Evolutionary conservation across 2,329 filamentous ascomycete genomes (phyloP), one percentile per base, ranked within the genome.

Genomic region (Volutella citrinella): DNA sequence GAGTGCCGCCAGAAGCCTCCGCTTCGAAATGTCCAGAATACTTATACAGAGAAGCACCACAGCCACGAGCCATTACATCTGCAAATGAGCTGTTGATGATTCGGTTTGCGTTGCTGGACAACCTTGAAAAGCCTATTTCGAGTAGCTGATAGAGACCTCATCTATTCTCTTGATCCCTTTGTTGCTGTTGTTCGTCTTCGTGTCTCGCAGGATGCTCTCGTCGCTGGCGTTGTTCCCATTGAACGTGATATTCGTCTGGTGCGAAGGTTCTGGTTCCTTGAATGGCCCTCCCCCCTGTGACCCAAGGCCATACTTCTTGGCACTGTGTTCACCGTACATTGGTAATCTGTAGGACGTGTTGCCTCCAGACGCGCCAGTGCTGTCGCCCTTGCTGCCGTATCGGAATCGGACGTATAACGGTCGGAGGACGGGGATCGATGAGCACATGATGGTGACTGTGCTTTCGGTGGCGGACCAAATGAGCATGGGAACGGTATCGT

Each of bases 391-490:
- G 16, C 32, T 37, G 6, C 43, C 39, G 19, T 46, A 46, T 1
- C 30, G 7, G 21, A 43, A 35, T 9, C 39, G 43, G 0, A 43
- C 35, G 7, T 46, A 46, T 1, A 46, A 22, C 1, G 43, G 43
- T 1, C 42, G 35, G 7, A 46, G 14, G 1, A 46, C 33, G 3
- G 43, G 39, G 4, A 46, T 46, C 2, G 42, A 34, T 0, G 39
- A 46, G 9, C 39, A 46, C 33, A 46, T 40, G 15, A 46, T 45
- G 3, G 42, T 46, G 5, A 36, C 42, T 1, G 35, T 43, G 6
- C 42, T 46, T 18, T 46, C 38, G 5, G 43, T 45, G 2, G 43
- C 42, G 7, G 42, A 42, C 38, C 43, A 42, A 7, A 45, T 42
- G 7, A 46, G 42, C 42, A 45, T 46, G 7, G 41, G 32, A 0